phyloP scores from a whole-genome alignment of 2,329 filamentous ascomycete genomes.

The Talaromyces sp. region DNA sequence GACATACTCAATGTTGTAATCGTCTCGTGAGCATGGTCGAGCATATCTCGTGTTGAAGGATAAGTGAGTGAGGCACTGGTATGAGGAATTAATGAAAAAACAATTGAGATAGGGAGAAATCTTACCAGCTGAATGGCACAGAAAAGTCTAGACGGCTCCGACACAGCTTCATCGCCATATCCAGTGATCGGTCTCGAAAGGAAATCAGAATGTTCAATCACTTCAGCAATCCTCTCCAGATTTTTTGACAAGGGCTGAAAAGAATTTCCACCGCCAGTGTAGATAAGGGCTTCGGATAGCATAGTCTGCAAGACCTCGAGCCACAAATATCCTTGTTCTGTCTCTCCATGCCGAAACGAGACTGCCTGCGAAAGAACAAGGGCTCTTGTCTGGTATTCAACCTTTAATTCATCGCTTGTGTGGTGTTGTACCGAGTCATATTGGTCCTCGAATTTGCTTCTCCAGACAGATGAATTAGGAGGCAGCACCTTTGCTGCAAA shows the following conservation, averaged over 20 bases:
- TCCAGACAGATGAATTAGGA: constrained; percentile 28
- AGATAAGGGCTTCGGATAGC: constrained; percentile 19
- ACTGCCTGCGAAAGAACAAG: constrained; percentile 25
- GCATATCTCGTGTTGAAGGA: constrained; percentile 23
- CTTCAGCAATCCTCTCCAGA: constrained; percentile 14
- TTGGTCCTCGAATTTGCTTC: constrained; percentile 22
- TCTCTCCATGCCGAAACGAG: constrained; percentile 21
- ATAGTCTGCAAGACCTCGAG: constrained; percentile 25
- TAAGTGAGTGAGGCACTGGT: constrained; percentile 27
- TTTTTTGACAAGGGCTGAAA: constrained; percentile 17
- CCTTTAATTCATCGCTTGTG: constrained; percentile 19
- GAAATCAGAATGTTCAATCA: constrained; percentile 16
- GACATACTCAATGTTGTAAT: constrained; percentile 26
- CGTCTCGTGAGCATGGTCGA: constrained; percentile 19
- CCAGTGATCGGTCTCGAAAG: constrained; percentile 18
- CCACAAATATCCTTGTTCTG: constrained; percentile 21
- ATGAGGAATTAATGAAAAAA: constrained; percentile 12
- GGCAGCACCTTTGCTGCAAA: constrained; percentile 21
- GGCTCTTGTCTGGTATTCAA: constrained; percentile 30
- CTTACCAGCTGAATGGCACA: constrained; percentile 27
- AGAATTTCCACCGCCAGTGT: background rate
- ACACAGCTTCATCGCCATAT: constrained; percentile 4
- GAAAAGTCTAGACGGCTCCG: constrained; percentile 17
- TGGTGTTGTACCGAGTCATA: constrained; percentile 26
- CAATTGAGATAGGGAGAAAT: background rate